Base-by-base conservation (phyloP, 345 rosid species). In the Brassica carinata region DNA sequence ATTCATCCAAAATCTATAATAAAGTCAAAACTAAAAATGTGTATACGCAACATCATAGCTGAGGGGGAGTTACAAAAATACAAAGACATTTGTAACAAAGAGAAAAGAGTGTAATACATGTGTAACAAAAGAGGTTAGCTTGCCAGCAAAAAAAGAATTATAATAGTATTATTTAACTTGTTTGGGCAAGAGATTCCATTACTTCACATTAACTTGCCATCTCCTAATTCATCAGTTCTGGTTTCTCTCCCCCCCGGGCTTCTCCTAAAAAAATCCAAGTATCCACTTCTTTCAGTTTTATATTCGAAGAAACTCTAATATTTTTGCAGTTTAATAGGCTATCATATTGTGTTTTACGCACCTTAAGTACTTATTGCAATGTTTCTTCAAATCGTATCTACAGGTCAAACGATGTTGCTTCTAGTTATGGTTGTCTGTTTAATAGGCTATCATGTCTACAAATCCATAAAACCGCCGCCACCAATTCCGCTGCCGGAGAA, bases 401-500 rank as follows among this genome's bases (percentile, higher is more conserved):
- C 74, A 77, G 80, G 75, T 43, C n/a, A 71, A 71, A 67, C 40
- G 53, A 58, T 79, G 74, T 73, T 79, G 82, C 11, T 85, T 72
- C 87, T 79, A 8, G 86, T 82, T 68, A 85, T 85, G 13, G 74
- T 74, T 65, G 64, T 83, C 4, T 85, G 89, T 29, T 73, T 89
- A 34, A 76, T 90, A 3, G 88, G 85, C 68, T 79, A 17, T 38
- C 85, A 82, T 86, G 86, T 85, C 67, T 87, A 86, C 81, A 83
- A 75, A 70, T 75, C 91, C 45, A 8, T 86, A 65, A 87, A 83
- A 64, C 90, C 97, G 9, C 92, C 94, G 0, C 85, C 85, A 43
- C 88, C 97, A 3, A 94, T 74, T 90, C 97, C 73, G 85, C 81
- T 91, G 8, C 87, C 89, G 0, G 83, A 82, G 11, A 90, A 94